phyloP scores from a whole-genome alignment of 768 basidiomycete species.

The Amanita polypyramis region DNA sequence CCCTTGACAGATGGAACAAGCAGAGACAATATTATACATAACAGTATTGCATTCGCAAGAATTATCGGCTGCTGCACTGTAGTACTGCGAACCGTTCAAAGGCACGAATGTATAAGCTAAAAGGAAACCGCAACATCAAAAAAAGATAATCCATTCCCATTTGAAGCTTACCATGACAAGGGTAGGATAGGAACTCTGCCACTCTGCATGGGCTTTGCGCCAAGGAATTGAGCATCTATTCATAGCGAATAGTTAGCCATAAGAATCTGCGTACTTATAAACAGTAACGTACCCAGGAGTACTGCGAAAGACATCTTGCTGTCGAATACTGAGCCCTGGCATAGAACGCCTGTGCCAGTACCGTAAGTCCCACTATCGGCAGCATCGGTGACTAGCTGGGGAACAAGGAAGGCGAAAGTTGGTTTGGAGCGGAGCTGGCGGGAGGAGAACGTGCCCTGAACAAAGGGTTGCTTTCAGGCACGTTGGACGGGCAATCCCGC shows the following conservation, averaged over 20 bases:
- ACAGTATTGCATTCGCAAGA: conserved; percentile 2
- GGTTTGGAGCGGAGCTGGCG: no score
- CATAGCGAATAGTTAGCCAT: not conserved
- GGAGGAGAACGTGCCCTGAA: no score
- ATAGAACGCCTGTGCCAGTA: not conserved
- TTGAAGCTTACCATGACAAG: not conserved
- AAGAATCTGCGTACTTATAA: not conserved
- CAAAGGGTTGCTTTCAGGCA: no score
- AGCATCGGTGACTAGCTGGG: no score
- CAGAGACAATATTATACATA: not conserved
- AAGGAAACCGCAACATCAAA: not conserved
- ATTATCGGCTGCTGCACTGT: not conserved
- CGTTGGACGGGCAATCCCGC: no score
- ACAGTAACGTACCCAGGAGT: not conserved
- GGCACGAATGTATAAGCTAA: not conserved
- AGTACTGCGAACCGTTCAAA: not conserved
- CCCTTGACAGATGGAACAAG: conserved; percentile 1
- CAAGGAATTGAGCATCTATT: conserved; percentile 1
- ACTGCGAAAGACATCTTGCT: not conserved
- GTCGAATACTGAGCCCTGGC: not conserved
- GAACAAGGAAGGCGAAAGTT: no score
- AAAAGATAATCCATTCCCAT: not conserved
- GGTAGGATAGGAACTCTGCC: conserved; percentile 2
- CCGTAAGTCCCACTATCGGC: not conserved
- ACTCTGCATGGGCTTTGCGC: conserved; percentile 2